phyloP scores from a whole-genome alignment of 345 rosid species.

The Rubroshorea leprosula region DNA sequence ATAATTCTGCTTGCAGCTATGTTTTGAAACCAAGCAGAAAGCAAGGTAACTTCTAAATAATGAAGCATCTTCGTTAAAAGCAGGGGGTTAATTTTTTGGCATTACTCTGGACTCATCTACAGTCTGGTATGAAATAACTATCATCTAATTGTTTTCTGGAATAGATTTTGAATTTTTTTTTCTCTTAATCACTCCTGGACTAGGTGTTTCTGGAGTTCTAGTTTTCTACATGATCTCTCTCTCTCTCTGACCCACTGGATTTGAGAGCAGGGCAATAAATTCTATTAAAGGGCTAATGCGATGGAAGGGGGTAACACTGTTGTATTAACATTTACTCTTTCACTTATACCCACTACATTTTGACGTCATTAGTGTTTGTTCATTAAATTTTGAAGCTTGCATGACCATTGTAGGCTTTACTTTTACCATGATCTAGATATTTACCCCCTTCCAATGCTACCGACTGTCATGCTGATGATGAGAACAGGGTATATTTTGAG shows the following conservation, averaged over 20 bases:
- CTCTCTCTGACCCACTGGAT: too few relatives aligned
- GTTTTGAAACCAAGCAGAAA: slow-evolving; percentile 88
- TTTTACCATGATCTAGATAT: too few relatives aligned
- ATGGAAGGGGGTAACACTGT: too few relatives aligned
- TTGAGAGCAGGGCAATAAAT: too few relatives aligned
- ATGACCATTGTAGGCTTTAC: too few relatives aligned
- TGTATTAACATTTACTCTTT: too few relatives aligned
- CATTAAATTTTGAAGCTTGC: too few relatives aligned
- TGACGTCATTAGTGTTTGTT: neutral
- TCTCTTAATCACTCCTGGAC: neutral
- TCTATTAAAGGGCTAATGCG: too few relatives aligned
- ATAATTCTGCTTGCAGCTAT: slow-evolving; percentile 43
- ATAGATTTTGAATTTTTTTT: slow-evolving; percentile 9
- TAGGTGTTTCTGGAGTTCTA: neutral
- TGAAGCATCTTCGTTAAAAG: slow-evolving; percentile 77
- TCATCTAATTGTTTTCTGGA: slow-evolving; percentile 1
- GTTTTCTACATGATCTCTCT: too few relatives aligned
- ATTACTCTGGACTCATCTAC: slow-evolving; percentile 97
- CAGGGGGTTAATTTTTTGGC: slow-evolving; percentile 96
- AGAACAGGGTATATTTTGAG: too few relatives aligned
- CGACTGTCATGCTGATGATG: too few relatives aligned
- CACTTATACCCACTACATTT: neutral
- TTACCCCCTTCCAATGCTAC: too few relatives aligned
- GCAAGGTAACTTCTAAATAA: slow-evolving; percentile 77
- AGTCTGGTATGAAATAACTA: slow-evolving; percentile 90